Evolutionary conservation across 1,284 basidiomycete species (phyloP), one percentile per base, ranked within the genome.

Genomic region (Moesziomyces parantarcticus): DNA sequence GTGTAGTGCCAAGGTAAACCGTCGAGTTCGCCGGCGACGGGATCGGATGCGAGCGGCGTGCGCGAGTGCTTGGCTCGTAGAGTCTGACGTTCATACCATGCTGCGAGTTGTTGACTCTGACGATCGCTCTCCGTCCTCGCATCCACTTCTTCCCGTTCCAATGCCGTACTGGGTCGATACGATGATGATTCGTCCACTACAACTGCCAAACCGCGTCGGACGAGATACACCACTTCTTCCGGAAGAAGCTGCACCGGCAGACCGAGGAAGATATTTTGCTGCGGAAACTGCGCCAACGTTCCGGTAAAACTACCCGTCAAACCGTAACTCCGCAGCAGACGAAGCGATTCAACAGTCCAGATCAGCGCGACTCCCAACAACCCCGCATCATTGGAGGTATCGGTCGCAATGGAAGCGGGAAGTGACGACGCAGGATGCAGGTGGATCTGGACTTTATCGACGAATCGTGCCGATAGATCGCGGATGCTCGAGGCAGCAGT

Each of bases 241-340:
- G 92, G 92, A 84, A 94, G 89, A 1, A 99, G 86, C 20, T 93
- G 87, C 3, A 97, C 86, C 1, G 97, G 97, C 18, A 94, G 85
- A 14, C 97, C 97, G 18, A 99, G 87, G 82, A 99, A 99, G 1
- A 93, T 89, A 85, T 99, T 99, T 85, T 99, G 97, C 82, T 98
- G 96, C 5, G 93, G 91, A 0, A 98, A 88, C 80, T 95, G 92
- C 3, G 97, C 95, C 21, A 99, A 88, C 0, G 97, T 98, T 0
- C 97, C 97, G 0, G 89, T 89, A 43, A 97, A 94, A 10, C 34
- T 87, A 39, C 96, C 95, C 75, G 91, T 93, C 48, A 98, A 88
- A 64, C 88, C 90, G 83, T 97, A 90, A 67, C 89, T 85, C 2
- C 68, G 52, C 5, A 76, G 26, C 3, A 78, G 46, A 13, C 52